Evolutionary conservation across 495 filamentous ascomycete species (phyloP).

Genomic region (Jackrogersella minutella): DNA sequence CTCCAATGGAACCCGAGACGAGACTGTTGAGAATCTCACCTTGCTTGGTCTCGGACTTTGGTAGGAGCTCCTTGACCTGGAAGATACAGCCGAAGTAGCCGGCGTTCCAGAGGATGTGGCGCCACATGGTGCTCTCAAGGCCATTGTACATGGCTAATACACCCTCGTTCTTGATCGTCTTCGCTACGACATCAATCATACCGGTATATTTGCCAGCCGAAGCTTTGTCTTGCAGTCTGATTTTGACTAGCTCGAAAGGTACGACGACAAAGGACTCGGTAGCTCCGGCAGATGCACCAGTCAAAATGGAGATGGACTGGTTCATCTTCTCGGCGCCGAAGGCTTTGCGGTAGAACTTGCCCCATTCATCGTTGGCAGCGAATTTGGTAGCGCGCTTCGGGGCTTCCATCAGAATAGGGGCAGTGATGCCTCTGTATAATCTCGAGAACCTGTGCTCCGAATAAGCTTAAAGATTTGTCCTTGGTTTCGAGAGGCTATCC

Average conservation of each 20-base stretch:
- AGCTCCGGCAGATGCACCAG: constrained; percentile 91
- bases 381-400: constrained; percentile 99
- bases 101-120: constrained; percentile 95
- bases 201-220: constrained; percentile 95
- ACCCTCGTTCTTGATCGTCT: constrained; percentile 86
- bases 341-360: constrained; percentile 81
- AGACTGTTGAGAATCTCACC: constrained; percentile 86
- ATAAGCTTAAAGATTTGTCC: constrained; percentile 18
- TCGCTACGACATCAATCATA: constrained; percentile 83
- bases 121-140: constrained; percentile 94
- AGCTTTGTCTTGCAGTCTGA: constrained; percentile 93
- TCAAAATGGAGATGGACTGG: constrained; percentile 86
- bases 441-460: constrained; percentile 71
- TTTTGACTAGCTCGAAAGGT: constrained; percentile 90
- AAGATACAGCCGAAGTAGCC: constrained; percentile 99
- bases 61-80: constrained; percentile 86
- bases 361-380: constrained; percentile 98
- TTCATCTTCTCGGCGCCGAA: constrained; percentile 89
- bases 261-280: constrained; percentile 96
- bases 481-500: constrained; percentile 20
- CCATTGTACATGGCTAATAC: constrained; percentile 93
- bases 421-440: constrained; percentile 93
- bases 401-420: constrained; percentile 98
- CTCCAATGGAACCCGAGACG: constrained; percentile 84
- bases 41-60: constrained; percentile 77